Evolutionary conservation across 306 rosid genomes (phyloP).

Genomic region (Abrus pulchellus): DNA sequence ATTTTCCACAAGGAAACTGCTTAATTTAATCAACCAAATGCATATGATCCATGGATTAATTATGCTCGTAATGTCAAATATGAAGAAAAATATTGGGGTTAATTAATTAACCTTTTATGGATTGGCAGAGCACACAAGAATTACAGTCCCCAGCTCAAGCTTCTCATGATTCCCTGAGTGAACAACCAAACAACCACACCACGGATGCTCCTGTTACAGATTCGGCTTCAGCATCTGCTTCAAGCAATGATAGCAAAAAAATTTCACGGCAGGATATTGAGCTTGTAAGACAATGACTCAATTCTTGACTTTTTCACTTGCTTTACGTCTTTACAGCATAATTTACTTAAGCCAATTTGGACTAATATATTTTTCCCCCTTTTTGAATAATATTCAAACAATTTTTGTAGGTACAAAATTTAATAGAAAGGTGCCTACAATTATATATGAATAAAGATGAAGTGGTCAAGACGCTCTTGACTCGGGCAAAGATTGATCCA

Average conservation of each 20-base stretch:
- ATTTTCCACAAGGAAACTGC: background rate
- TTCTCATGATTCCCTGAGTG: constrained; percentile 67
- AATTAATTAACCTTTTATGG: constrained; percentile 26
- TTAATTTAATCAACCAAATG: constrained; percentile 25
- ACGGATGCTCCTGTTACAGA: constrained; percentile 72
- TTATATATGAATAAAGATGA: constrained; percentile 89
- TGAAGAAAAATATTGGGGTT: background rate
- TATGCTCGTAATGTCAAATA: background rate
- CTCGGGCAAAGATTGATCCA: constrained; percentile 88
- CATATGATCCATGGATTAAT: background rate
- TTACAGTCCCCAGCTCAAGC: constrained; percentile 65
- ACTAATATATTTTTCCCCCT: constrained; percentile 17
- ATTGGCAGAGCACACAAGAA: constrained; percentile 68
- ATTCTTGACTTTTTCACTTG: constrained; percentile 11
- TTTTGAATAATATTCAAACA: constrained; percentile 41
- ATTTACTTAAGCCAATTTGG: constrained; percentile 34
- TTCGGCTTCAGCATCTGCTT: constrained; percentile 68
- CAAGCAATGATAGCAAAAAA: constrained; percentile 76
- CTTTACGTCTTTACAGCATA: background rate
- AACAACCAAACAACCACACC: constrained; percentile 62
- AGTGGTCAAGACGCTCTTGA: constrained; percentile 85
- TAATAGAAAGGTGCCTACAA: constrained; percentile 85
- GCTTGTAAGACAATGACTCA: constrained; percentile 60
- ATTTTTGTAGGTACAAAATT: constrained; percentile 77
- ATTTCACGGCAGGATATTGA: constrained; percentile 82